These are phyloP conservation scores for Ophiostoma ips DNA, from an alignment of 2,329 filamentous ascomycete genomes.

Conservation along the genomic window DNA sequence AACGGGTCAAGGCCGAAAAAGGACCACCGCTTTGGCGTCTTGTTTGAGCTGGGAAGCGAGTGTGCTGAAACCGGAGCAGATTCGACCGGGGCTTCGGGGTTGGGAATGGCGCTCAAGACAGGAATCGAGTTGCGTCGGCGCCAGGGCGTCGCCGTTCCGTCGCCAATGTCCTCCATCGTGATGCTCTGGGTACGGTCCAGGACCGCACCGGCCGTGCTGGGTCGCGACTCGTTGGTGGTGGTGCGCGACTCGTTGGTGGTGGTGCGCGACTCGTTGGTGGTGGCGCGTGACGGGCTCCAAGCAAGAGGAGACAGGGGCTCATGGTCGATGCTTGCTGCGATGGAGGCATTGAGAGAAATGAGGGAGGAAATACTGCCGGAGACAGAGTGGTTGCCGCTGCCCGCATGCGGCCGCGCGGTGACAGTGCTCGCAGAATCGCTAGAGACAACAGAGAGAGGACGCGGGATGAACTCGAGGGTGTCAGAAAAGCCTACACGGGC, in stretches of 20 bases:
- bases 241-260: slow-evolving; percentile 28
- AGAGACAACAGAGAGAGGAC: slow-evolving; percentile 71
- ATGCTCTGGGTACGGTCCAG: slow-evolving; percentile 37
- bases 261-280: slow-evolving; percentile 32
- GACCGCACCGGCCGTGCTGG: slow-evolving; percentile 59
- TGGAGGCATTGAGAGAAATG: slow-evolving; percentile 40
- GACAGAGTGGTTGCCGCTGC: slow-evolving; percentile 46
- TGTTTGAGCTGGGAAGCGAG: slow-evolving; percentile 33
- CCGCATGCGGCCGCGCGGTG: slow-evolving; percentile 40
- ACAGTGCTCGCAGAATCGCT: slow-evolving; percentile 70
- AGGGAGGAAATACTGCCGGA: slow-evolving; percentile 72
- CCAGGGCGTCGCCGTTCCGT: slow-evolving; percentile 23
- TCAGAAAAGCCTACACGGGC: slow-evolving; percentile 73
- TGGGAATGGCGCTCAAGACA: slow-evolving; percentile 30
- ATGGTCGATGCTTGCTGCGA: slow-evolving; percentile 26
- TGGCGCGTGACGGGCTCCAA: slow-evolving; percentile 27
- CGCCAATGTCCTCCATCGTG: slow-evolving; percentile 19
- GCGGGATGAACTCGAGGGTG: slow-evolving; percentile 67
- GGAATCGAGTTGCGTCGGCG: slow-evolving; percentile 50
- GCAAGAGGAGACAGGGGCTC: slow-evolving; percentile 24
- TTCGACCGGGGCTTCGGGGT: slow-evolving; percentile 15
- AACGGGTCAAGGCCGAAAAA: slow-evolving; percentile 49
- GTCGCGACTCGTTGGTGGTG: slow-evolving; percentile 35
- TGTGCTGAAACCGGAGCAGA: slow-evolving; percentile 11
- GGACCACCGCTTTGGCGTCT: slow-evolving; percentile 43